Evolutionary conservation across 208 protist species (phyloP), one percentile per base, ranked within the genome.

Genomic region (Crithidia acanthocephali): DNA sequence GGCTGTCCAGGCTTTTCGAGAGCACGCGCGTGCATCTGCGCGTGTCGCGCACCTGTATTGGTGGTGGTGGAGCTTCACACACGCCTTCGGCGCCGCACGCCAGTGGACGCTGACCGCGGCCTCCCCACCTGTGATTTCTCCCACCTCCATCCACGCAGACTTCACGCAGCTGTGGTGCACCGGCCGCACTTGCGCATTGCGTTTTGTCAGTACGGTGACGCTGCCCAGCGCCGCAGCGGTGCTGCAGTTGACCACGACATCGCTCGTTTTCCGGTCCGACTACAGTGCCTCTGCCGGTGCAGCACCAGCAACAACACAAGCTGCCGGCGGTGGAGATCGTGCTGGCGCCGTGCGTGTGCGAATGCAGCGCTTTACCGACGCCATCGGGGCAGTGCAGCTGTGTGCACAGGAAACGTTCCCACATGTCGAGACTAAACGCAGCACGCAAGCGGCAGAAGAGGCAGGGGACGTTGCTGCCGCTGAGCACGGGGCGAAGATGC

Each of bases 41-140:
- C 35, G 27, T 1, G 5, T 52, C 8, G 25, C 68, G 20, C 72
- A 78, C 22, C 68, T 58, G 18, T 32, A 45, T 11, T 78, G 72
- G 72, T 78, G 72, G 72, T 78, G 72, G 72, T 68, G 56, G 50
- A 60, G 50, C 40, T 48, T 65, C 3, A 57, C 68, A 0, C 55
- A 64, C n/a, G 63, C 35, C 27, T 55, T 64, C 32, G 44, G 71
- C 23, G 30, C 7, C 23, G 16, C 53, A 16, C 63, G 50, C 22
- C 63, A 61, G 1, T 68, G 8, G 55, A 37, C 47, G 40, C 52
- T 40, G 52, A 9, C 5, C 20, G 47, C 20, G 6, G 11, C 44
- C 3, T 3, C 28, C 30, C 9, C 45, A 22, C 8, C 45, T 33
- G 6, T 0, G 11, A 40, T 40, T 40, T 40, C 35, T 40, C 16